A percentile compares a stretch with the other conserved stretches of the same genome.
phyloP scores from a whole-genome alignment of 345 rosid genomes.

The Aquilaria malaccensis region DNA sequence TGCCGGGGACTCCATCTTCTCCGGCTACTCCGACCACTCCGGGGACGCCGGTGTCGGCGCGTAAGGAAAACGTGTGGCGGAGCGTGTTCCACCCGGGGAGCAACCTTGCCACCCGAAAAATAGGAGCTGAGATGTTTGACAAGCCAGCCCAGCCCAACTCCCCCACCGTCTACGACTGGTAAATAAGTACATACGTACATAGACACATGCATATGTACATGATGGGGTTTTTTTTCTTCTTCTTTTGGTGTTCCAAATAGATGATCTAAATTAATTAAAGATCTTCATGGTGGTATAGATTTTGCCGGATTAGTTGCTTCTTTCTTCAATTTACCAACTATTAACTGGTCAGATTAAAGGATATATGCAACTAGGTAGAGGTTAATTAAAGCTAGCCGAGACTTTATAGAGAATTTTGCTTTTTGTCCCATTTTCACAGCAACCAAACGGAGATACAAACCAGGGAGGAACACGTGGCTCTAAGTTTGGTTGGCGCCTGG shows the following conservation, averaged over 20 bases:
- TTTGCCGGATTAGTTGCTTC: not conserved
- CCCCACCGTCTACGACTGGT: slow-evolving; percentile 97
- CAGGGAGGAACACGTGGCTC: slow-evolving; percentile 46
- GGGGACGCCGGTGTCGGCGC: slow-evolving; percentile 45
- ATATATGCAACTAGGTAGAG: slow-evolving; percentile 4
- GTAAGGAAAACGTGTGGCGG: slow-evolving; percentile 93
- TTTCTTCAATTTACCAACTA: not conserved
- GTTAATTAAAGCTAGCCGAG: too few species aligned
- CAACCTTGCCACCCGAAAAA: slow-evolving; percentile 68
- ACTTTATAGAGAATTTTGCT: not conserved
- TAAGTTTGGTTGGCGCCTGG: slow-evolving; percentile 52
- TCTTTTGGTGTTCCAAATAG: slow-evolving; percentile 6
- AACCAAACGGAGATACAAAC: slow-evolving; percentile 30
- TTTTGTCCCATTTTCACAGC: slow-evolving; percentile 23
- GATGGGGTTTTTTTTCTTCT: not conserved
- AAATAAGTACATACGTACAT: slow-evolving; percentile 3
- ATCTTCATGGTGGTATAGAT: not conserved
- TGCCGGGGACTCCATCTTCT: slow-evolving; percentile 56
- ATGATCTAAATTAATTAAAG: not conserved
- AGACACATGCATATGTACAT: not conserved
- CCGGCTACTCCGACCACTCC: slow-evolving; percentile 71
- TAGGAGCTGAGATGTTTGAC: slow-evolving; percentile 64
- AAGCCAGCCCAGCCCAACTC: slow-evolving; percentile 73
- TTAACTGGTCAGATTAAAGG: not conserved
- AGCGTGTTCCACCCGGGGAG: slow-evolving; percentile 96